These are phyloP conservation scores for Candida dubliniensis DNA, from an alignment of 1,139 yeast genomes.

Conservation along the genomic window DNA sequence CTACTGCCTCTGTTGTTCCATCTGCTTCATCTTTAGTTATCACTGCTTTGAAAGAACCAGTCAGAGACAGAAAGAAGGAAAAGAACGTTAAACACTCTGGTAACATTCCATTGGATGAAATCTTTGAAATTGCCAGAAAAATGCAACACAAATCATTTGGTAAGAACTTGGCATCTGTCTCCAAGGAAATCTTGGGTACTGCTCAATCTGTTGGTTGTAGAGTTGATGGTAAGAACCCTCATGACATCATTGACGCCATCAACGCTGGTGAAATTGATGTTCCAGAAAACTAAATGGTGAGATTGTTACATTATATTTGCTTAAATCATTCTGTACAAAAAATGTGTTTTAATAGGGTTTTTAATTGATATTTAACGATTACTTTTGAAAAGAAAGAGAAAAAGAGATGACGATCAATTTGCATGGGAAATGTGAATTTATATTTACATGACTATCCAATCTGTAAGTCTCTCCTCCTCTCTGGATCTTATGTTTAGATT, in stretches of 20 bases:
- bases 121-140: conserved; percentile 95
- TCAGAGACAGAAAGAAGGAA: conserved; percentile 99
- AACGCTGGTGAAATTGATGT: conserved; percentile 97
- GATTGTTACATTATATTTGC: conserved; percentile 1
- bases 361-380: conserved; percentile 17
- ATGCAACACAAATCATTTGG: conserved; percentile 98
- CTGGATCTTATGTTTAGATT: neutral
- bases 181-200: conserved; percentile 99
- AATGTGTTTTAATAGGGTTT: conserved; percentile 20
- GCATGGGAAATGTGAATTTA: neutral
- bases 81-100: conserved; percentile 99
- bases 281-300: conserved; percentile 66
- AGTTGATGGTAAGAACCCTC: conserved; percentile 99
- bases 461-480: neutral
- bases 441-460: no score
- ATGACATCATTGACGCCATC: conserved; percentile 96
- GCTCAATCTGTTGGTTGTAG: conserved; percentile 99
- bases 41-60: conserved; percentile 99
- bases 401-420: neutral
- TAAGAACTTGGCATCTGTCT: conserved; percentile 93
- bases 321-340: conserved; percentile 10
- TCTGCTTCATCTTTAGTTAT: conserved; percentile 98
- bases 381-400: conserved; percentile 2
- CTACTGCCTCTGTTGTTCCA: conserved; percentile 98
- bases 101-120: conserved; percentile 96